Conservation (phyloP, 352 stramenopile species). For the Bremia lactucae region DNA sequence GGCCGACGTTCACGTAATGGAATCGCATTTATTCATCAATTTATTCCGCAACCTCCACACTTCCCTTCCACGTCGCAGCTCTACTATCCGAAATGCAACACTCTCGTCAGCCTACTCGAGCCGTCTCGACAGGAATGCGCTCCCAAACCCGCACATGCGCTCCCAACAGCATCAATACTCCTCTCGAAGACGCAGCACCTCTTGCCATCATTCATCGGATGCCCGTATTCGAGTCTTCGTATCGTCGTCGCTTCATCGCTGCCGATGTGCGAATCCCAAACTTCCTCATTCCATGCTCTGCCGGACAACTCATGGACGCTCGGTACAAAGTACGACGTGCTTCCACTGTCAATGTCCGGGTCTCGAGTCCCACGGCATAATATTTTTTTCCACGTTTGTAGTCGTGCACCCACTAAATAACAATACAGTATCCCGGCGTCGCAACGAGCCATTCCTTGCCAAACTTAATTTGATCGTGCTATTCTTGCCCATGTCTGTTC, state of each 20-base stretch:
- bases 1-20: not conserved
- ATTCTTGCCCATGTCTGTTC: no score
- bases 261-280: slow-evolving; percentile 37
- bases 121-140: slow-evolving; percentile 10
- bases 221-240: slow-evolving; percentile 15
- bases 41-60: slow-evolving; percentile 8
- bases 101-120: slow-evolving; percentile 8
- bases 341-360: no score
- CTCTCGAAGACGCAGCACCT: not conserved
- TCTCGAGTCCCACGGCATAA: no score
- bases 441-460: no score
- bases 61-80: slow-evolving; percentile 1
- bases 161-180: slow-evolving; percentile 1
- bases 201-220: not conserved
- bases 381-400: no score
- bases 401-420: no score
- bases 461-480: no score
- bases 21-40: slow-evolving; percentile 4
- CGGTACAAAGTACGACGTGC: no score
- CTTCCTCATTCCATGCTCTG: slow-evolving; percentile 51
- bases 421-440: no score
- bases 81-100: slow-evolving; percentile 10
- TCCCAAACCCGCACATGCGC: slow-evolving; percentile 10
- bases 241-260: slow-evolving; percentile 19
- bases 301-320: slow-evolving; percentile 41